These are phyloP conservation scores for Penicillium sp. DNA, from an alignment of 2,329 filamentous ascomycete genomes.

Conservation along the genomic window DNA sequence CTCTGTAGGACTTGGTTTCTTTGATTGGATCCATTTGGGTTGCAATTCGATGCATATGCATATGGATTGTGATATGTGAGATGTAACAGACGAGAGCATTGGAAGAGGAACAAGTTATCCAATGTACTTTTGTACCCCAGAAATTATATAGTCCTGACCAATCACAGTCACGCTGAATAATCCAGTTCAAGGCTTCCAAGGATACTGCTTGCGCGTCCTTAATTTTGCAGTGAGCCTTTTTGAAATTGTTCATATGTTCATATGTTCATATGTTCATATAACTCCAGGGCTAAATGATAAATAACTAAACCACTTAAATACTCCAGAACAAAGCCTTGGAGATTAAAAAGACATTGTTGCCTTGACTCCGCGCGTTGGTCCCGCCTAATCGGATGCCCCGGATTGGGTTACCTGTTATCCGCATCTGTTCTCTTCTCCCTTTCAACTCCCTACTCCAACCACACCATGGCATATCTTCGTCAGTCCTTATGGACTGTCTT, in stretches of 20 bases:
- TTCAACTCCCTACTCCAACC: not conserved
- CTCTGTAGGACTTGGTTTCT: not conserved
- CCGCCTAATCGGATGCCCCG: conserved; percentile 22
- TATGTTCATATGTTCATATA: no score
- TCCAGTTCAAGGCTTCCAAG: not conserved
- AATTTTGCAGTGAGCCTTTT: not conserved
- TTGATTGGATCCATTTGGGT: not conserved
- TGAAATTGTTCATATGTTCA: not conserved
- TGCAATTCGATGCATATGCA: not conserved
- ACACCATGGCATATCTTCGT: conserved; percentile 18
- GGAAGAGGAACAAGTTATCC: not conserved
- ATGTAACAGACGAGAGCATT: not conserved
- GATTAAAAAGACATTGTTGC: not conserved
- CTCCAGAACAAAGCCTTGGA: not conserved
- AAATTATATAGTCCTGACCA: conserved; percentile 7
- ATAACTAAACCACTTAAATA: not conserved
- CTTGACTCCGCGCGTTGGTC: not conserved
- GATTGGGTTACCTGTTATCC: conserved; percentile 18
- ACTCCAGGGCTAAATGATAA: not conserved
- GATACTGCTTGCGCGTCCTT: not conserved
- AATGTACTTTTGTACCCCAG: not conserved
- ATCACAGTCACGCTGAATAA: conserved; percentile 23
- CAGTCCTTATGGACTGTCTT: conserved; percentile 27
- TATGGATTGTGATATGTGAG: not conserved
- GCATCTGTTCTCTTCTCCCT: conserved; percentile 12